Evolutionary conservation across 2,329 filamentous ascomycete genomes (phyloP).

Genomic region (Pseudogymnoascus sp.): DNA sequence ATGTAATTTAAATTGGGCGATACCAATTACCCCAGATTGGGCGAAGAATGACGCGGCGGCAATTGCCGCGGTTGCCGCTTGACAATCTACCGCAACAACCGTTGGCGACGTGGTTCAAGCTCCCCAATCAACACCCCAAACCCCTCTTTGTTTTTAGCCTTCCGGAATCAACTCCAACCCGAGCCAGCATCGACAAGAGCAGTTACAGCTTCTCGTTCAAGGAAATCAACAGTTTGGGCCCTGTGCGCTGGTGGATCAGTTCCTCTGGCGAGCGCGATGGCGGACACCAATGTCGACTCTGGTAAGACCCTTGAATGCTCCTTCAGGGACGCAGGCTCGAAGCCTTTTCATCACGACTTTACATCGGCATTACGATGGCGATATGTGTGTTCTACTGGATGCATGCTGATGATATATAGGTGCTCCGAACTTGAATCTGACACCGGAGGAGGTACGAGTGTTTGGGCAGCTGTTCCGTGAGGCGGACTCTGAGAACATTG

Average conservation of each 20-base stretch:
- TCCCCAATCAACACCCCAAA: background rate
- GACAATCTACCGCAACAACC: conserved; percentile 2
- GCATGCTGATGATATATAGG: conserved; percentile 30
- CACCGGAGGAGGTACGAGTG: conserved; percentile 82
- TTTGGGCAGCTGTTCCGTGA: conserved; percentile 90
- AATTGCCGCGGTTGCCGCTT: conserved; percentile 6
- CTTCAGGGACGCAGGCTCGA: background rate
- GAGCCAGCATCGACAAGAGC: background rate
- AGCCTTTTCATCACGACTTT: background rate
- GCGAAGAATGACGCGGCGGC: conserved; percentile 4
- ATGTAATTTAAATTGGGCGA: conserved; percentile 1
- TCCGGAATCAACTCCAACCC: background rate
- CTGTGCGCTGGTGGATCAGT: background rate
- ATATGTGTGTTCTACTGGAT: background rate
- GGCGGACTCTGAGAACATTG: conserved; percentile 83
- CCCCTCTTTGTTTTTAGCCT: background rate
- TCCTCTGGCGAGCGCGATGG: conserved; percentile 9
- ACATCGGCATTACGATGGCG: background rate
- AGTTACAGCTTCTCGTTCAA: conserved; percentile 4
- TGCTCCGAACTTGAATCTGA: conserved; percentile 71
- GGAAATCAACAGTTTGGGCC: background rate
- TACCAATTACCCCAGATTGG: conserved; percentile 4
- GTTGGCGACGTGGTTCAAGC: conserved; percentile 1
- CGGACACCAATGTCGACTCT: conserved; percentile 10
- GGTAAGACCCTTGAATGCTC: conserved; percentile 8